Base-by-base conservation (phyloP, 2,329 filamentous ascomycete genomes). In the Aspergillus awamori region DNA sequence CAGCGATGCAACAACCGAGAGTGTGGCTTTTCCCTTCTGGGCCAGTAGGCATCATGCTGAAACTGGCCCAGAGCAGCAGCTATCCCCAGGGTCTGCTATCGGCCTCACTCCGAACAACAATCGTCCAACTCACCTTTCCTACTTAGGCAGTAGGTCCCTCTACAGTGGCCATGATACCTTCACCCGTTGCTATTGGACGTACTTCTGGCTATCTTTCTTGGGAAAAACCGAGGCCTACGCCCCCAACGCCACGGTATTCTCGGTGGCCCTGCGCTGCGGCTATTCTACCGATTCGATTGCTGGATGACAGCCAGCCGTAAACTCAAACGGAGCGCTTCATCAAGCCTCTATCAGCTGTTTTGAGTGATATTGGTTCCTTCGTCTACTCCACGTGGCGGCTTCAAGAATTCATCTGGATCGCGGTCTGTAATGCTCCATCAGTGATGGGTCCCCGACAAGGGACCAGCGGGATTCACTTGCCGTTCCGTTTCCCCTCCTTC, bases 211-310 rank as follows among this genome's bases (percentile, higher is more conserved):
- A 36, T 53, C 49, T 53, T n/a, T 33, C 28, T 20, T 33, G 20
- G 49, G 49, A 10, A 11, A 15, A 54, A 30, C 30, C 15, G 36
- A 17, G 52, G 8, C n/a, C 22, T 13, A 49, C 45, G 45, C 45
- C 26, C 24, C 45, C 22, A 24, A 49, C 45, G 45, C 45, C 26
- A 49, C 45, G 45, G 24, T 30, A 49, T 49, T 30, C 13, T 28
- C 8, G 24, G 45, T 49, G 45, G 26, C 45, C 30, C 26, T 30
- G 11, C 7, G 45, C 24, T 49, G 45, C 45, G 45, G 24, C 45
- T 49, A 49, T 49, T 49, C 45, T 49, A 49, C 45, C 45, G 45
- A 49, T 49, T 49, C 45, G 45, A 49, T 49, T 49, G 45, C 45
- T 49, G 26, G 45, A 49, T 49, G 45, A 30, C 45, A 49, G 45